These are phyloP conservation scores for Botrytis sinoallii DNA, from an alignment of 2,329 filamentous ascomycete genomes.

Conservation along the genomic window DNA sequence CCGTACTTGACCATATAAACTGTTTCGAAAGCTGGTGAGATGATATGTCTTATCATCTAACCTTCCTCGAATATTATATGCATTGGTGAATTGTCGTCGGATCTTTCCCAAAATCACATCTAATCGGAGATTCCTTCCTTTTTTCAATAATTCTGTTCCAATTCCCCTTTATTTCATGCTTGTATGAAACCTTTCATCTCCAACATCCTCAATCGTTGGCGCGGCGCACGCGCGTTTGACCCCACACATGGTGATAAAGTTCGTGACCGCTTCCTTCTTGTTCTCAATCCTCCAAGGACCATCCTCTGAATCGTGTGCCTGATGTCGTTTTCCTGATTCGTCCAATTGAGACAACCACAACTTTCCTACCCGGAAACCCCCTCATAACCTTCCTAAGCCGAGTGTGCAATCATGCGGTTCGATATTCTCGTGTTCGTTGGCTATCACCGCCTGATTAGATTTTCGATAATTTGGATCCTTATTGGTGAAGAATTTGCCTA, in stretches of 20 bases:
- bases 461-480: background rate
- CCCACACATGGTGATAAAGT: constrained; percentile 1
- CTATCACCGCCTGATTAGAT: constrained; percentile 7
- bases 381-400: background rate
- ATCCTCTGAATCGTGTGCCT: background rate
- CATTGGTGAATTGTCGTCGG: background rate
- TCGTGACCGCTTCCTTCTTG: constrained; percentile 7
- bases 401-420: background rate
- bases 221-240: constrained; percentile 15
- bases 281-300: background rate
- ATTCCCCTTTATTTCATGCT: background rate
- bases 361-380: background rate
- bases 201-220: constrained; percentile 4
- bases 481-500: constrained; percentile 3
- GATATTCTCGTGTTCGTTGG: background rate
- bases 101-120: background rate
- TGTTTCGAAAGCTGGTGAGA: background rate
- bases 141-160: background rate
- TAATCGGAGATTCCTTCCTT: background rate
- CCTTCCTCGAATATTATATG: background rate
- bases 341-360: background rate
- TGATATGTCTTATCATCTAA: background rate
- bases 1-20: background rate
- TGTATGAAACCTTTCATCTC: constrained; percentile 2
- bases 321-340: background rate